These are phyloP conservation scores for Crepidotus variabilis DNA, from an alignment of 768 basidiomycete genomes.

Conservation along the genomic window DNA sequence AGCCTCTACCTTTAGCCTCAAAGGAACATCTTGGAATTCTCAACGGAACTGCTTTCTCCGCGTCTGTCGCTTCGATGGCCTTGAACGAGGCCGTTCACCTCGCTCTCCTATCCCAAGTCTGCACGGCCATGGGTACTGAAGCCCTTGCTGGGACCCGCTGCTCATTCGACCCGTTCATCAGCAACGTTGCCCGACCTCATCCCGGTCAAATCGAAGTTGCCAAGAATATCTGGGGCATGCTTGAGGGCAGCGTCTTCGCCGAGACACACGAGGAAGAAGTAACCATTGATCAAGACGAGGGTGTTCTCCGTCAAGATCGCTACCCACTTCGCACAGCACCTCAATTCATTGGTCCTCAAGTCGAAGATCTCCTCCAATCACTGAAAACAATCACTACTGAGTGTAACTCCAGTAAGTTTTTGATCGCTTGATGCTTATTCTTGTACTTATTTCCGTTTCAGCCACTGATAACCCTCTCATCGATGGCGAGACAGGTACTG, in stretches of 20 bases:
- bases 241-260: slow-evolving; percentile 68
- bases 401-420: slow-evolving; percentile 72
- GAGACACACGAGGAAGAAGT: slow-evolving; percentile 68
- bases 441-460: slow-evolving; percentile 19
- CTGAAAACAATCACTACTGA: slow-evolving; percentile 64
- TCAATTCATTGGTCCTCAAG: slow-evolving; percentile 84
- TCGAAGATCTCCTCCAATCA: slow-evolving; percentile 73
- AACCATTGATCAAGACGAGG: slow-evolving; percentile 67
- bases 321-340: slow-evolving; percentile 72
- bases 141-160: slow-evolving; percentile 71
- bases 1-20: slow-evolving; percentile 62
- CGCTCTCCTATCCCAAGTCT: slow-evolving; percentile 61
- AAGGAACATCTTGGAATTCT: slow-evolving; percentile 81
- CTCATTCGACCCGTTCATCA: slow-evolving; percentile 78
- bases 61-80: slow-evolving; percentile 73
- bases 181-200: slow-evolving; percentile 72
- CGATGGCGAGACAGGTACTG: slow-evolving; percentile 57
- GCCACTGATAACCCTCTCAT: slow-evolving; percentile 88
- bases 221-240: slow-evolving; percentile 60
- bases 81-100: slow-evolving; percentile 69
- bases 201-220: slow-evolving; percentile 81
- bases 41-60: slow-evolving; percentile 85
- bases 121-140: slow-evolving; percentile 83
- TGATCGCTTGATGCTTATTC: not conserved
- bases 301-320: slow-evolving; percentile 76